Conservation (phyloP, 1,284 basidiomycete genomes). For the Trametes hirsuta region DNA sequence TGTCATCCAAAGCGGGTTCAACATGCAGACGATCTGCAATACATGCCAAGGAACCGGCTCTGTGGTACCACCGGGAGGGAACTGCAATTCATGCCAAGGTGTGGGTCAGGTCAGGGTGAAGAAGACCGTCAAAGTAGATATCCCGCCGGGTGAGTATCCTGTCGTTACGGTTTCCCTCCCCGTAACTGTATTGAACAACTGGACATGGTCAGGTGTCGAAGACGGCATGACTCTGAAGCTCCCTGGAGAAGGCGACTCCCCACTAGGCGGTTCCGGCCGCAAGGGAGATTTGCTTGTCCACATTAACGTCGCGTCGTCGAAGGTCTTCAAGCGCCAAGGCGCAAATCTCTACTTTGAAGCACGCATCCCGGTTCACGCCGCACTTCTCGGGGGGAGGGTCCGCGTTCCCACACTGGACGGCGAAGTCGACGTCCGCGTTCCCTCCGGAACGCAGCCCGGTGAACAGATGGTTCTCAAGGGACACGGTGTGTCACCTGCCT, state of each 20-base stretch:
- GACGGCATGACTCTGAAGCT: slow-evolving; percentile 95
- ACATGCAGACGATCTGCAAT: slow-evolving; percentile 94
- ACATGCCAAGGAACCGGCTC: slow-evolving; percentile 86
- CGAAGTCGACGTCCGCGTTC: slow-evolving; percentile 94
- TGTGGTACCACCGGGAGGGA: slow-evolving; percentile 77
- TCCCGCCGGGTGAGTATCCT: slow-evolving; percentile 75
- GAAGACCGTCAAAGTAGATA: slow-evolving; percentile 81
- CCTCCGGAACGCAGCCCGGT: slow-evolving; percentile 93
- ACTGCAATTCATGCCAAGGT: slow-evolving; percentile 85
- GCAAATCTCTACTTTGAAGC: slow-evolving; percentile 91
- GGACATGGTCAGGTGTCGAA: slow-evolving; percentile 73
- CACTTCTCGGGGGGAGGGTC: slow-evolving; percentile 90
- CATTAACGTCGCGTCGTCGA: slow-evolving; percentile 83
- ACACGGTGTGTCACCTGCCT: slow-evolving; percentile 80
- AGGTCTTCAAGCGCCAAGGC: slow-evolving; percentile 91
- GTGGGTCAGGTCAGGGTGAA: slow-evolving; percentile 86
- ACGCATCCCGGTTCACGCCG: slow-evolving; percentile 90
- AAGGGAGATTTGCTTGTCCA: slow-evolving; percentile 90
- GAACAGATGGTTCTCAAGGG: slow-evolving; percentile 96
- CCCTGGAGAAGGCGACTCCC: slow-evolving; percentile 84
- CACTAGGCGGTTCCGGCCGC: slow-evolving; percentile 76
- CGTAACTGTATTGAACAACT: slow-evolving; percentile 9
- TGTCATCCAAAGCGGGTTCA: slow-evolving; percentile 93
- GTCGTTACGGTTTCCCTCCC: slow-evolving; percentile 10
- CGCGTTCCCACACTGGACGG: slow-evolving; percentile 96